Evolutionary conservation across 176 grass and related monocot genomes (phyloP).

Genomic region (Eragrostis curvula): DNA sequence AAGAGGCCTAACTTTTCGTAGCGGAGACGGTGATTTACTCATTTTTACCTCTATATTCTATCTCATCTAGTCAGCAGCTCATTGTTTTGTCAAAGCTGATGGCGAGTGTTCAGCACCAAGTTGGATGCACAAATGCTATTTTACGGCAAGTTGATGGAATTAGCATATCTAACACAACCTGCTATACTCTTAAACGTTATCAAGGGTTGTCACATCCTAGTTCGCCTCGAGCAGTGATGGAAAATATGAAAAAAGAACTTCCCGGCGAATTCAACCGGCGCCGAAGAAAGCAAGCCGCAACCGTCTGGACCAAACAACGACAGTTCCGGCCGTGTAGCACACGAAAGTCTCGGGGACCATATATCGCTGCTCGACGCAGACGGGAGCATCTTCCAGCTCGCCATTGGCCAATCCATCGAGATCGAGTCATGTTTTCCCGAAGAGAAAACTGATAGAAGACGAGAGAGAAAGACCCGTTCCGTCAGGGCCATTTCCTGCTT

Average conservation of each 20-base stretch:
- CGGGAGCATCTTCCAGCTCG: conserved; percentile 31
- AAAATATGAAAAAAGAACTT: neutral
- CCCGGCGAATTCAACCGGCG: conserved; percentile 3
- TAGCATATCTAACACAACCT: neutral
- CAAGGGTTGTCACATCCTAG: neutral
- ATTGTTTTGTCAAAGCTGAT: conserved; percentile 1
- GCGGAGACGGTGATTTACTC: neutral
- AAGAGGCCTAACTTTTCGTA: neutral
- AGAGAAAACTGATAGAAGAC: neutral
- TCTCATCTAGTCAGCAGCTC: neutral
- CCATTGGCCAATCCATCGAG: neutral
- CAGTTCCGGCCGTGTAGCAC: conserved; percentile 8
- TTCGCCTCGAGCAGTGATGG: neutral
- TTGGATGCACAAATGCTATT: neutral
- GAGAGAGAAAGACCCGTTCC: neutral
- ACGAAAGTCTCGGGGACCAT: conserved; percentile 17
- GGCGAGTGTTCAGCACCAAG: neutral
- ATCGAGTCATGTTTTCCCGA: neutral
- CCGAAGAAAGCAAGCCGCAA: conserved; percentile 25
- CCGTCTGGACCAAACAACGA: conserved; percentile 20
- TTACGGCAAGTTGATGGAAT: conserved; percentile 9
- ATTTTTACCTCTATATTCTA: neutral
- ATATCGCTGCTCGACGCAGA: conserved; percentile 27
- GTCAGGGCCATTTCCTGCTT: neutral
- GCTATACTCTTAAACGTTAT: neutral